Base-by-base conservation (phyloP, 345 rosid genomes). In the Sisymbrium irio region DNA sequence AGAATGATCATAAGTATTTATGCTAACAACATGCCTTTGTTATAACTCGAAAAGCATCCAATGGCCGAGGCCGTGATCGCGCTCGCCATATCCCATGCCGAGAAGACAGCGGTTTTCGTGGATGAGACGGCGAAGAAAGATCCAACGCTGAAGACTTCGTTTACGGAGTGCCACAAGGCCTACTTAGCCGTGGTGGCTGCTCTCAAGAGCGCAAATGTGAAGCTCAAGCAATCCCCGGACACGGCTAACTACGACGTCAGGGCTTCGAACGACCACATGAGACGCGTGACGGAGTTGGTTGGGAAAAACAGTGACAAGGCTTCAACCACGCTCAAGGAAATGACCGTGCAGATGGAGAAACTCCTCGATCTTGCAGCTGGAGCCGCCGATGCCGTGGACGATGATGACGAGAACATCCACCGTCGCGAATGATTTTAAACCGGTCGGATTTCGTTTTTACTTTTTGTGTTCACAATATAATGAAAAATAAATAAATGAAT, bases 371-470 rank as follows among this genome's bases (percentile, higher is more conserved):
- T 77, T 57, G 77, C 80, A 1, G 72, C 80, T 41, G 76, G 77
- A 40, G 80, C 80, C 33, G 59, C 80, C 4, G 80, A 77, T 65
- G 72, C 80, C 17, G 41, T 77, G 37, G 80, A 77, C 19, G 77
- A 77, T 9, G 80, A 77, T 30, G 76, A 77, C 2, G 80, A 77
- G 68, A 77, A 77, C 72, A 20, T 65, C n/a, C 66, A 32, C 72
- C 77, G 72, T 65, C 80, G 80, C 7, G 58, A 4, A 9, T 76
- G 11, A 70, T 55, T 11, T 45, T 36, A 69, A 19, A 37, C 9
- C 37, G 5, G 25, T 46, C 10, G 15, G 13, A 42, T 61, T 67
- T 58, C n/a, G 1, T 45, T 58, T 6, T 32, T 57, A 8, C 0
- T 15, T 15, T 32, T 5, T 10, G 33, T 45, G 58, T 44, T 65